Evolutionary conservation across 1,284 basidiomycete species (phyloP), one percentile per base, ranked within the genome.

Genomic region (Lignosus rhinocerotis): DNA sequence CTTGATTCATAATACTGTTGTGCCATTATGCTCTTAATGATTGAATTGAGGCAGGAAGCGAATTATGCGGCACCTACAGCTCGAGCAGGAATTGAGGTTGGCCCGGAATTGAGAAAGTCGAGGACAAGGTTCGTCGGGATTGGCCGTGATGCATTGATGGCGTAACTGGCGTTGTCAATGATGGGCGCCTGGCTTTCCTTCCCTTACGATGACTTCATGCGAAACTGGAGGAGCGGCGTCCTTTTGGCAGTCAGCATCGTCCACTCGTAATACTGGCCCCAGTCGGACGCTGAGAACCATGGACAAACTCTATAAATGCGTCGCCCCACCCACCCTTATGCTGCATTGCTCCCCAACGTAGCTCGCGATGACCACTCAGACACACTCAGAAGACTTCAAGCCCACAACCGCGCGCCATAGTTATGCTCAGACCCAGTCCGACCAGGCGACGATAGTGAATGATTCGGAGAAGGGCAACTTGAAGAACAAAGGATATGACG

Each of bases 401-500:
- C 9, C 41, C 14, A 14, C 43, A 17, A 44, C 43, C 21, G 19
- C 45, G n/a, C 11, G 45, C 5, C 31, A 48, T 33, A 48, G 46
- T 16, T 31, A 48, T 7, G 32, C 33, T n/a, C 31, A 19, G 32
- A 48, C 46, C 9, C 32, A 48, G n/a, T 33, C 46, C 31, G 31
- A 32, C n/a, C 31, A 32, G n/a, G 16, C 16, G 31, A 12, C 32
- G 32, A 17, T 45, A 19, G 5, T 45, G 21, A 45, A 45, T 17
- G 41, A 17, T 16, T 43, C 41, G n/a, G 43, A 47, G 45, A 54
- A 54, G 53, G 36, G 45, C 16, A 19, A 19, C 25, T 5, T 6
- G 12, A 36, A 53, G 33, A 21, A 17, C 31, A 11, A 36, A 16
- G 43, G 31, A 3, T 63, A 51, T 36, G 62, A 63, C 34, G 56